Evolutionary conservation across 495 filamentous ascomycete species (phyloP).

Genomic region (Sporormia fimetaria): DNA sequence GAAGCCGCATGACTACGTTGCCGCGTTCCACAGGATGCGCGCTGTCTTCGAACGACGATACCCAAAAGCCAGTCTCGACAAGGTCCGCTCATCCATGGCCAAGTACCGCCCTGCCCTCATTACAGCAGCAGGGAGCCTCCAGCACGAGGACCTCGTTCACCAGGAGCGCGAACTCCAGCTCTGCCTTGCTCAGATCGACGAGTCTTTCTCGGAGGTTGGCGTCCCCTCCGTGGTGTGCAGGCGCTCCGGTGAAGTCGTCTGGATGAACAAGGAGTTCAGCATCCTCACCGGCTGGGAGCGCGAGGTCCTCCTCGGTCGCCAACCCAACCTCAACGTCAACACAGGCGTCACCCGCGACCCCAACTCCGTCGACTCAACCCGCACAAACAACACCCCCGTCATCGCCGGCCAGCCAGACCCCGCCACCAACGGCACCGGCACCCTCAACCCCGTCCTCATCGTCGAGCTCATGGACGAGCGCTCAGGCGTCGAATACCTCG

Average conservation of each 20-base stretch:
- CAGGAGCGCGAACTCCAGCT: slow-evolving; percentile 97
- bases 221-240: slow-evolving; percentile 87
- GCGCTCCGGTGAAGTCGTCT: slow-evolving; percentile 83
- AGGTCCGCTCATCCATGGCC: slow-evolving; percentile 76
- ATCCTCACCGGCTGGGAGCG: slow-evolving; percentile 91
- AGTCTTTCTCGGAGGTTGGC: slow-evolving; percentile 62
- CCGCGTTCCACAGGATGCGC: slow-evolving; percentile 79
- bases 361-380: slow-evolving; percentile 25
- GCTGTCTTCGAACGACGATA: slow-evolving; percentile 72
- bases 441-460: slow-evolving; percentile 68
- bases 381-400: slow-evolving; percentile 36
- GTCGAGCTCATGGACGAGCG: slow-evolving; percentile 91
- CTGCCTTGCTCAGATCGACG: slow-evolving; percentile 81
- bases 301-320: slow-evolving; percentile 77
- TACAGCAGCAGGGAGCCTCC: slow-evolving; percentile 69
- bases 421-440: no score
- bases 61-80: slow-evolving; percentile 51
- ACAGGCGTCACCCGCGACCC: slow-evolving; percentile 38
- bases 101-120: slow-evolving; percentile 89
- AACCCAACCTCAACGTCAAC: slow-evolving; percentile 82
- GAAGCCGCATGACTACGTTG: slow-evolving; percentile 80
- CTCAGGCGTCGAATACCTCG: slow-evolving; percentile 86
- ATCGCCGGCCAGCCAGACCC: slow-evolving; percentile 19
- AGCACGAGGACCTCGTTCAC: slow-evolving; percentile 79
- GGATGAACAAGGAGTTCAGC: slow-evolving; percentile 87